Evolutionary conservation across 2,329 filamentous ascomycete species (phyloP).

Genomic region (Apiospora kogelbergensis): DNA sequence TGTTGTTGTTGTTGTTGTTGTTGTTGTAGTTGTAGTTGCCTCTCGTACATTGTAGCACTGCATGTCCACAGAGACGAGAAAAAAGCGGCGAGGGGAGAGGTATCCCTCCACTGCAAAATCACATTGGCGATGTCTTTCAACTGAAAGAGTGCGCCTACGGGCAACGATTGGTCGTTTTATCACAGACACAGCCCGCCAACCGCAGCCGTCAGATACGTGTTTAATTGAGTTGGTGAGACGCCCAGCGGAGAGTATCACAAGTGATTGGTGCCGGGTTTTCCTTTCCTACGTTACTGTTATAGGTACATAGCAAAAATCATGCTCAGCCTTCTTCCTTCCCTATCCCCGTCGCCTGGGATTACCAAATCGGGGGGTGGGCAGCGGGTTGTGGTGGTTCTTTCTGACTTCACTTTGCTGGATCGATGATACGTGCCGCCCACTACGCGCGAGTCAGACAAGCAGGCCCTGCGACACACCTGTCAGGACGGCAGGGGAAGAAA

Average conservation of each 20-base stretch:
- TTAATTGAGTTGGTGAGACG: not conserved
- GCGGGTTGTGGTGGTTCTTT: not conserved
- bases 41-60: not conserved
- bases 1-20: no score
- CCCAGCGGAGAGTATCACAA: not conserved
- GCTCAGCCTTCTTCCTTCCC: not conserved
- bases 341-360: not conserved
- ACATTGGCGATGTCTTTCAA: not conserved
- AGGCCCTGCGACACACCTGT: not conserved
- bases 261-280: not conserved
- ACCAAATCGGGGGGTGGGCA: not conserved
- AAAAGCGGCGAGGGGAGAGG: not conserved
- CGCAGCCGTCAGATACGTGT: not conserved
- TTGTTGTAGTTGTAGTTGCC: not conserved
- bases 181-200: not conserved
- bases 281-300: not conserved
- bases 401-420: not conserved
- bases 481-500: not conserved
- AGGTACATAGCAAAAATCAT: no score
- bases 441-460: conserved; percentile 2
- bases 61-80: not conserved
- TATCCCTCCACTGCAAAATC: not conserved
- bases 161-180: not conserved
- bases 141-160: not conserved
- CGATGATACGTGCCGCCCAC: not conserved